Conservation (phyloP, 2,329 filamentous ascomycete genomes). For the Xylariaceae sp. region DNA sequence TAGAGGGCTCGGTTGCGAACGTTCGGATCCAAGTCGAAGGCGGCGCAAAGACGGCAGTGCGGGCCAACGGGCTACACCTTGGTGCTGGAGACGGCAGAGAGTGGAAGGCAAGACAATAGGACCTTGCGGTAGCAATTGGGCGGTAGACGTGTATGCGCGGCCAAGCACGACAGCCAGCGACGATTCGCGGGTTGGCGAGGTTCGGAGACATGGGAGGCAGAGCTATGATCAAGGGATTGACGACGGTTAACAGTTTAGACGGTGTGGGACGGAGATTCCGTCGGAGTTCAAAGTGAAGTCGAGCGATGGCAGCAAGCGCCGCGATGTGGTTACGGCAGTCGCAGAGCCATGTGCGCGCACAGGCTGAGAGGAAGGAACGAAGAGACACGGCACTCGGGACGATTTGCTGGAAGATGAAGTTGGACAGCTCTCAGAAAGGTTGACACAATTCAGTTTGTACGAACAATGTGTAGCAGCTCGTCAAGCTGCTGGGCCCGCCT, state of each 20-base stretch:
- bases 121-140: constrained; percentile 10
- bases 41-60: too few species aligned
- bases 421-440: not conserved
- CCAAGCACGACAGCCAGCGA: constrained; percentile 4
- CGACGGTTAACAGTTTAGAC: not conserved
- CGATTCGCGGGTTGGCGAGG: constrained; percentile 3
- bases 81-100: constrained; percentile 4
- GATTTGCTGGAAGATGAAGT: constrained; percentile 1
- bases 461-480: too few species aligned
- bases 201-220: constrained; percentile 15
- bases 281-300: constrained; percentile 6
- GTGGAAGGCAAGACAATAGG: constrained; percentile 13
- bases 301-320: constrained; percentile 24
- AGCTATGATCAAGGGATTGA: constrained; percentile 15
- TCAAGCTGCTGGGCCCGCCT: too few species aligned
- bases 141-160: constrained; percentile 2
- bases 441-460: too few species aligned
- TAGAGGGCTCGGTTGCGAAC: constrained; percentile 19
- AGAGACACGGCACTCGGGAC: not conserved
- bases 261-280: constrained; percentile 2
- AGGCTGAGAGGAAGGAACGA: not conserved
- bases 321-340: constrained; percentile 23
- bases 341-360: constrained; percentile 23
- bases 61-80: not conserved
- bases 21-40: constrained; percentile 7